Evolutionary conservation across 1,139 yeast genomes (phyloP), one percentile per base, ranked within the genome.

Genomic region (Meyerozyma carpophila): DNA sequence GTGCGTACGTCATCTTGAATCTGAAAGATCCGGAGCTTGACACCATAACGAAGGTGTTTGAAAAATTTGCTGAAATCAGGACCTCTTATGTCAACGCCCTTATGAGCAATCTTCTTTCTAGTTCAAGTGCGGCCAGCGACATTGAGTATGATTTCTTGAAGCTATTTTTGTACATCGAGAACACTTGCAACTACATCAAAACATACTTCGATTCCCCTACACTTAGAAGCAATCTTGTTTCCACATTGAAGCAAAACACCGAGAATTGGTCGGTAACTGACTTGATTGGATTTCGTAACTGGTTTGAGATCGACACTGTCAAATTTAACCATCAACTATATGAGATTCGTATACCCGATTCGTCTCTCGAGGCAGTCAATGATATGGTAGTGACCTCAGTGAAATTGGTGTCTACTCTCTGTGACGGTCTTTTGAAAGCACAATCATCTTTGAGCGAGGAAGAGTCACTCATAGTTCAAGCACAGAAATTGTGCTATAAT

Each of bases 151-250:
- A 64, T 42, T 66, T 65, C 46, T 58, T 55, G 37, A 55, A 52
- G 26, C 48, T 69, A 5, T 58, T 69, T 43, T 60, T 57, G 45
- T 70, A 53, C 45, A 51, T 66, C 37, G 75, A 71, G 50, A 64
- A 63, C 40, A 68, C 77, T 0, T 61, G 64, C 44, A 58, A 50
- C 4, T 65, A 65, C 44, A 49, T 61, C 11, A 44, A 54, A 1
- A 46, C 50, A 21, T 66, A 60, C 46, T 68, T 71, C 44, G 49
- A 53, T 6, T 37, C 44, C 4, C 16, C 39, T 3, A 45, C 45
- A 9, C 50, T 47, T 20, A 36, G 47, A 1, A 47, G 53, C 45
- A 61, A 55, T 7, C 53, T 67, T 28, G 39, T 50, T 3, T 51
- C 53, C 36, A 47, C 44, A 4, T 52, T 70, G 25, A 45, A 45